phyloP scores from a whole-genome alignment of 2,329 filamentous ascomycete genomes.

The Aspergillus tanneri region DNA sequence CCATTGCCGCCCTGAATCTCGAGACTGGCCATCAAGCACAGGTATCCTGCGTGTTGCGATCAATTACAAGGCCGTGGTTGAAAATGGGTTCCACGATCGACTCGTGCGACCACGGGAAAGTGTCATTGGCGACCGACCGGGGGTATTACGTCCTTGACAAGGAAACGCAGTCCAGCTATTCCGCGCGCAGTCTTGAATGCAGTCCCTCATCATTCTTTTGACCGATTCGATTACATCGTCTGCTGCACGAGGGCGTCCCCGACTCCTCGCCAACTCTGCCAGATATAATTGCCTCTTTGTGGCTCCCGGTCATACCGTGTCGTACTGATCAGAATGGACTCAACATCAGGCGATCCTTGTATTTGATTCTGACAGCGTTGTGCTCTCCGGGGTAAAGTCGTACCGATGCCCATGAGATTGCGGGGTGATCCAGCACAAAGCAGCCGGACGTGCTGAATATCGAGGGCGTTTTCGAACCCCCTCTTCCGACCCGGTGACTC shows the following conservation, averaged over 20 bases:
- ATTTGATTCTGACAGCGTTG: slow-evolving; percentile 50
- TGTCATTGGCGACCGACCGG: slow-evolving; percentile 17
- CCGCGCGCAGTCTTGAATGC: no score
- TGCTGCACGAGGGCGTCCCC: slow-evolving; percentile 60
- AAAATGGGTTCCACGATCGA: slow-evolving; percentile 56
- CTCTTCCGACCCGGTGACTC: slow-evolving; percentile 8
- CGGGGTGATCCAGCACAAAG: slow-evolving; percentile 55
- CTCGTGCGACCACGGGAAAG: slow-evolving; percentile 55
- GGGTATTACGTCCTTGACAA: slow-evolving; percentile 52
- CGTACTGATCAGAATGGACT: slow-evolving; percentile 62
- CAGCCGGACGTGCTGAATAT: slow-evolving; percentile 52
- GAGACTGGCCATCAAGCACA: slow-evolving; percentile 52
- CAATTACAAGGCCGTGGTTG: slow-evolving; percentile 56
- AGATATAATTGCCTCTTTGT: slow-evolving; percentile 54
- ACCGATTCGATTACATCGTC: slow-evolving; percentile 57
- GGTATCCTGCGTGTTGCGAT: slow-evolving; percentile 58
- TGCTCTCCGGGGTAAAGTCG: slow-evolving; percentile 55
- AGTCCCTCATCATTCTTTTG: no score
- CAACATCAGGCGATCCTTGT: slow-evolving; percentile 61
- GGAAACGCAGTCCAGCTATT: slow-evolving; percentile 6
- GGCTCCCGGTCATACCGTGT: slow-evolving; percentile 53
- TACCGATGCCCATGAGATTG: slow-evolving; percentile 52
- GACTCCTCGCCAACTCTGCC: slow-evolving; percentile 52
- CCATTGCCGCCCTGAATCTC: slow-evolving; percentile 57
- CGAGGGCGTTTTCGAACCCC: slow-evolving; percentile 47